Percentiles rank a stretch among this genome's conserved stretches.
Conservation (phyloP, 2,329 filamentous ascomycete genomes). For the Beauveria asiatica region DNA sequence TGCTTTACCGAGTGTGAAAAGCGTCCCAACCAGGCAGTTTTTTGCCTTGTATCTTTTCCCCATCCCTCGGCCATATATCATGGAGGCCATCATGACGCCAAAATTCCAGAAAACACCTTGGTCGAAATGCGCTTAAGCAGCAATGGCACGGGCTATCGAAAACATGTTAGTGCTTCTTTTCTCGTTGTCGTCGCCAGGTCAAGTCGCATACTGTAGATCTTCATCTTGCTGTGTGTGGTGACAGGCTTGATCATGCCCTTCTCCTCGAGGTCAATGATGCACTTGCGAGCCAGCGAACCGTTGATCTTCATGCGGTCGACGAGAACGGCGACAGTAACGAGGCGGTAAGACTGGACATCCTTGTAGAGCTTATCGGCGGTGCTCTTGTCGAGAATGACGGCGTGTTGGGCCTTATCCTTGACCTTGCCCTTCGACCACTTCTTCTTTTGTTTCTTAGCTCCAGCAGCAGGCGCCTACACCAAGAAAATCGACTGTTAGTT, state of each 20-base stretch:
- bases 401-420: conserved; percentile 99
- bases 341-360: conserved; percentile 99
- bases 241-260: conserved; percentile 98
- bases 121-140: conserved; percentile 29
- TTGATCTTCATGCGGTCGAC: conserved; percentile 99
- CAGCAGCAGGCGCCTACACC: conserved; percentile 33
- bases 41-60: conserved; percentile 27
- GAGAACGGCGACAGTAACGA: conserved; percentile 96
- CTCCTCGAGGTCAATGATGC: conserved; percentile 89
- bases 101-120: conserved; percentile 26
- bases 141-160: conserved; percentile 51
- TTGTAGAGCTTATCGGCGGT: conserved; percentile 98
- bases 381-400: conserved; percentile 96
- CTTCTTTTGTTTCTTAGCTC: conserved; percentile 37
- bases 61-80: conserved; percentile 27
- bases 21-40: conserved; percentile 30
- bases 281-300: conserved; percentile 87
- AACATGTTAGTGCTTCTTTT: conserved; percentile 16
- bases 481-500: conserved; percentile 7
- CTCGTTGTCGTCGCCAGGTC: background rate
- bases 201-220: conserved; percentile 78
- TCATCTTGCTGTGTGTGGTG: conserved; percentile 92
- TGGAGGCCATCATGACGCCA: conserved; percentile 30
- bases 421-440: conserved; percentile 58
- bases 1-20: conserved; percentile 33